Base-by-base conservation (phyloP, 129 eudicot genomes). In the Heracleum sosnowskyi region DNA sequence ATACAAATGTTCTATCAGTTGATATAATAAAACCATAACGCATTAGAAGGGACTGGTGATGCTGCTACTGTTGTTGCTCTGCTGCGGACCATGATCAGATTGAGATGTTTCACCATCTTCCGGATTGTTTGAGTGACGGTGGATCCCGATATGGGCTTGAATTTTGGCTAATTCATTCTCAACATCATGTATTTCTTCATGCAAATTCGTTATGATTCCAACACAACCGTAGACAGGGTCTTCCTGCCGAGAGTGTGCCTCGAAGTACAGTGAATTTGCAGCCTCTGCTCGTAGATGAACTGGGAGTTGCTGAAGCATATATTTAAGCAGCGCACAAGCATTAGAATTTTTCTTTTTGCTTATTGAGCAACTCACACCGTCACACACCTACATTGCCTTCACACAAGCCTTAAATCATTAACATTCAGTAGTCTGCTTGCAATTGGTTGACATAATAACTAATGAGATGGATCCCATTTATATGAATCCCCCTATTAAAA, bases 191-290 rank as follows among this genome's bases (percentile, higher is more conserved):
- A 84, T 74, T 77, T 84, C 76, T 60, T 82, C 81, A 16, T 79
- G 84, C 44, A 82, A 80, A 29, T 35, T 66, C 13, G 82, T 74
- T 41, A 87, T 84, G 64, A 77, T 44, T 74, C 86, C 82, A 22
- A 72, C 90, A 75, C 86, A 87, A 9, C 90, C 90, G 28, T 87
- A 84, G 24, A 87, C 87, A 0, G 91, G 91, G 62, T 87, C 85
- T 64, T 76, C 75, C 15, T 82, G 73, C 73, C 91, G 73, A n/a
- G 82, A 82, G 51, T 63, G 76, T 75, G 91, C 88, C 83, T 87
- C 89, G 11, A 66, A 79, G 66, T 78, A 85, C 78, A 87, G 49
- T 5, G 85, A 69, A 47, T 85, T 86, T 11, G 82, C 80, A 60
- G 85, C 83, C 10, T 71, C 71, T 0, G 53, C 83, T 24, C 87